phyloP scores from a whole-genome alignment of 208 protist genomes.

The Leishmania tarentolae region DNA sequence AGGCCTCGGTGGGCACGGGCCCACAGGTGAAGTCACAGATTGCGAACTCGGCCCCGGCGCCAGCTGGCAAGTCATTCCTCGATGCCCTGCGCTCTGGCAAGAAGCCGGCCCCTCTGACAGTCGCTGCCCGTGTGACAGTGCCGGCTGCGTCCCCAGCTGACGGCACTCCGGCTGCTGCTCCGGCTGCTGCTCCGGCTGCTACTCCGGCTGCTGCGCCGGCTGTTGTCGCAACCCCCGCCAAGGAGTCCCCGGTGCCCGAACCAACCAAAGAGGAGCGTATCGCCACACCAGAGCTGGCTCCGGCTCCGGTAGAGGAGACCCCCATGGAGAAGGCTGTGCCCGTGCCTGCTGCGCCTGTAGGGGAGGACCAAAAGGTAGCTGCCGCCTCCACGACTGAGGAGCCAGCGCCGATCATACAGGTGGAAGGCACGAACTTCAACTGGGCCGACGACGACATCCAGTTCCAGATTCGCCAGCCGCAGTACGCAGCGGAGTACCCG shows the following conservation, averaged over 20 bases:
- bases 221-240: conserved; percentile 12
- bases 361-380: conserved; percentile 12
- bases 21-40: conserved; percentile 65
- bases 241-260: conserved; percentile 20
- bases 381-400: conserved; percentile 20
- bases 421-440: conserved; percentile 58
- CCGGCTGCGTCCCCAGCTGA: conserved; percentile 10
- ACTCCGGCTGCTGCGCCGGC: neutral
- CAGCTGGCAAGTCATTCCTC: conserved; percentile 67
- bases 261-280: conserved; percentile 7
- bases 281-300: conserved; percentile 5
- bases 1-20: conserved; percentile 34
- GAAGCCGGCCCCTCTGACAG: conserved; percentile 15
- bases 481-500: conserved; percentile 76
- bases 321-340: neutral
- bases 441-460: conserved; percentile 86
- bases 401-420: conserved; percentile 21
- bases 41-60: conserved; percentile 55
- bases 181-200: conserved; percentile 2
- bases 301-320: conserved; percentile 5
- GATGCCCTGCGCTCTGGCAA: conserved; percentile 54
- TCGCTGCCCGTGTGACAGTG: conserved; percentile 1
- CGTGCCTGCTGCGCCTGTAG: conserved; percentile 11
- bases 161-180: conserved; percentile 7
- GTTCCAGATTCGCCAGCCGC: conserved; percentile 59